A percentile compares a stretch with the other conserved stretches of the same genome.
Conservation (phyloP, 2,329 filamentous ascomycete genomes). For the Zymoseptoria crescenta region DNA sequence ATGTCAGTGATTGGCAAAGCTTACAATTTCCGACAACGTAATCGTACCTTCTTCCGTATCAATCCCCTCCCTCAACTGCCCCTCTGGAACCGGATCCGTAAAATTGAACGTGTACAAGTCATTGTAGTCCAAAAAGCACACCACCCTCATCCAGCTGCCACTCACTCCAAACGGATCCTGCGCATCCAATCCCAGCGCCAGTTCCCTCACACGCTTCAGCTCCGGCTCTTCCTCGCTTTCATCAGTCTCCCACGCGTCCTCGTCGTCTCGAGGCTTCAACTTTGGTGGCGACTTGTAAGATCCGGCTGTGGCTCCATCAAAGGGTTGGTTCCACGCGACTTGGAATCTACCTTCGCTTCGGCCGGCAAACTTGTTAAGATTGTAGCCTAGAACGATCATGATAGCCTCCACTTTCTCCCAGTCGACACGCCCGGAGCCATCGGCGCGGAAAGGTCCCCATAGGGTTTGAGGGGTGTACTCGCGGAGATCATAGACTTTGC, state of each 20-base stretch:
- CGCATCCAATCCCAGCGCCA: conserved; percentile 41
- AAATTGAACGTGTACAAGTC: conserved; percentile 71
- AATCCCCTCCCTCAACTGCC: conserved; percentile 43
- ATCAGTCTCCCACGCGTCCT: not conserved
- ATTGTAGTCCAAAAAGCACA: conserved; percentile 51
- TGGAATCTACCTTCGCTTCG: conserved; percentile 40
- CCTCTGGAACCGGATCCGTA: conserved; percentile 28
- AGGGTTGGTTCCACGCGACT: conserved; percentile 49
- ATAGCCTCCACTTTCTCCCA: conserved; percentile 76
- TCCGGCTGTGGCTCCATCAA: conserved; percentile 45
- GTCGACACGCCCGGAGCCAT: conserved; percentile 55
- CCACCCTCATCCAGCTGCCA: conserved; percentile 63
- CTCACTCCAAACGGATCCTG: conserved; percentile 63
- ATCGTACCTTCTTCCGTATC: conserved; percentile 49
- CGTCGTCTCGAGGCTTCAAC: not conserved
- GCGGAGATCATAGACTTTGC: conserved; percentile 65
- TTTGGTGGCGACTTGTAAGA: not conserved
- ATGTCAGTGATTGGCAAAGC: conserved; percentile 13
- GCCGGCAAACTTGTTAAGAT: conserved; percentile 45
- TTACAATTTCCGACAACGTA: conserved; percentile 25
- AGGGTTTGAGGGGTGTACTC: conserved; percentile 53
- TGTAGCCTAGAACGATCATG: conserved; percentile 59
- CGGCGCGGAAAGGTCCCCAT: conserved; percentile 66
- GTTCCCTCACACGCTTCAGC: conserved; percentile 13
- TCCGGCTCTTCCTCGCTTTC: not conserved